Evolutionary conservation across 2,329 filamentous ascomycete species (phyloP).

Genomic region (Talaromyces sp.): DNA sequence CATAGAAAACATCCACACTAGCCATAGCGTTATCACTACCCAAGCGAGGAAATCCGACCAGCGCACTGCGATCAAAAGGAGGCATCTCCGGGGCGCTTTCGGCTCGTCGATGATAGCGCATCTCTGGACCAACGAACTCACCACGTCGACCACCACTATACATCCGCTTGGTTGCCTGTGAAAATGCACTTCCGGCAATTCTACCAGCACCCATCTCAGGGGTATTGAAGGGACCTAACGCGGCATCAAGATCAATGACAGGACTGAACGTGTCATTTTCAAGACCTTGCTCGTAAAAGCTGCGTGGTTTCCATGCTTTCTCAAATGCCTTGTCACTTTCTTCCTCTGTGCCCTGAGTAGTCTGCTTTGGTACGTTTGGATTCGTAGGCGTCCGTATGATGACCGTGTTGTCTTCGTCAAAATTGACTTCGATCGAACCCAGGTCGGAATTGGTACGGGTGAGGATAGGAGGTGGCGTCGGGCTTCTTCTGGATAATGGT

Average conservation of each 20-base stretch:
- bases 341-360: not conserved
- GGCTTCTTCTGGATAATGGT: constrained; percentile 38
- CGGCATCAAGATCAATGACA: constrained; percentile 92
- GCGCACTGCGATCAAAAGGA: constrained; percentile 45
- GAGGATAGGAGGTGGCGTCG: constrained; percentile 47
- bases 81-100: constrained; percentile 53
- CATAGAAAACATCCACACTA: constrained; percentile 50
- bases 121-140: constrained; percentile 49
- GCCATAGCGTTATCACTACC: constrained; percentile 40
- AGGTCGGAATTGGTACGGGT: constrained; percentile 44
- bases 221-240: constrained; percentile 87
- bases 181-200: constrained; percentile 38
- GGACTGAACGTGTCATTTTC: constrained; percentile 69
- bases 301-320: constrained; percentile 44
- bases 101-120: constrained; percentile 51
- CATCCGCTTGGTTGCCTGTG: constrained; percentile 45
- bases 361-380: constrained; percentile 30
- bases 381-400: constrained; percentile 47
- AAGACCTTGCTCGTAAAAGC: constrained; percentile 44
- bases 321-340: constrained; percentile 32
- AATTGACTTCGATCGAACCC: constrained; percentile 46
- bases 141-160: constrained; percentile 50
- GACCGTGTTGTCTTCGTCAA: constrained; percentile 51
- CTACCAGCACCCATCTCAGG: constrained; percentile 42
- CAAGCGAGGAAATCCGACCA: constrained; percentile 37